Conservation (phyloP, 176 grass and related monocot genomes). For the Canna indica region DNA sequence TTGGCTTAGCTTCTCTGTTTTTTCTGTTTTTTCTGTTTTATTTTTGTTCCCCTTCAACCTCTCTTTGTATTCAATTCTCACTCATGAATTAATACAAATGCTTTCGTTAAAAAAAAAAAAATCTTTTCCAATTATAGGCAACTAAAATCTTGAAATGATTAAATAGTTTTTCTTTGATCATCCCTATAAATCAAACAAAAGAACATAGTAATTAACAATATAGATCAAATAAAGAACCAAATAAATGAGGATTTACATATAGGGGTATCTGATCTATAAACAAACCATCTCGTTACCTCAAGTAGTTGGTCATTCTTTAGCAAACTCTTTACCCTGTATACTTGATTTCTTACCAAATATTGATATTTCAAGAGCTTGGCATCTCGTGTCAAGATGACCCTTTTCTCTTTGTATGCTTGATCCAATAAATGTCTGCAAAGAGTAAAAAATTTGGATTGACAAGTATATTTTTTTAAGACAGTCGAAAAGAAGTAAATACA, state of each 20-base stretch:
- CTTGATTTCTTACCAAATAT: constrained; percentile 72
- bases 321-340: constrained; percentile 83
- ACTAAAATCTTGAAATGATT: too few species aligned
- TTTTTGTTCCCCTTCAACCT: too few species aligned
- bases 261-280: background rate
- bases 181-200: too few species aligned
- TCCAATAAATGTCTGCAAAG: constrained; percentile 65
- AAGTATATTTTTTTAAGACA: background rate
- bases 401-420: constrained; percentile 82
- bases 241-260: background rate
- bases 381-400: constrained; percentile 78
- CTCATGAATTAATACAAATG: too few species aligned
- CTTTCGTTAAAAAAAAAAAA: too few species aligned
- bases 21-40: too few species aligned
- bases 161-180: too few species aligned
- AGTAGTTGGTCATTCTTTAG: constrained; percentile 90
- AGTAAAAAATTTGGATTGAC: constrained; percentile 13
- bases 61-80: too few species aligned
- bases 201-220: background rate
- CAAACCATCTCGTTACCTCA: constrained; percentile 49
- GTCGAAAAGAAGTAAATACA: background rate
- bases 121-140: too few species aligned
- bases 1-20: too few species aligned
- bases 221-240: background rate
- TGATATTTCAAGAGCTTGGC: constrained; percentile 81